These are phyloP conservation scores for Beauveria sp. DNA, from an alignment of 2,329 filamentous ascomycete species.

Conservation along the genomic window DNA sequence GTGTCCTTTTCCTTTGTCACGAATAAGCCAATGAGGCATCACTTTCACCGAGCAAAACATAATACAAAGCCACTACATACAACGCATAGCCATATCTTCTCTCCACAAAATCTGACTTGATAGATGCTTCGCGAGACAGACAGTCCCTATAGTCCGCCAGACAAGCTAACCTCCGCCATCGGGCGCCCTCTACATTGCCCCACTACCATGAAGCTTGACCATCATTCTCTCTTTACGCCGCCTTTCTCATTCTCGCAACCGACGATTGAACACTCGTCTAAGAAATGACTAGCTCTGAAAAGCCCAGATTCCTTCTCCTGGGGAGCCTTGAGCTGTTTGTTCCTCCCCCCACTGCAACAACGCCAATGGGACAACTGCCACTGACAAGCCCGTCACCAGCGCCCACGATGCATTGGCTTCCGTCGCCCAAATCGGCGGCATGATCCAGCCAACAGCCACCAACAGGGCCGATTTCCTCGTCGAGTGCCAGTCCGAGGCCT, in stretches of 20 bases:
- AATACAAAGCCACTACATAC: not conserved
- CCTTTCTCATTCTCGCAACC: not conserved
- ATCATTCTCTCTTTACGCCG: not conserved
- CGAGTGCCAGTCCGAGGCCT: slow-evolving; percentile 56
- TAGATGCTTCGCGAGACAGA: not conserved
- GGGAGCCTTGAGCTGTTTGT: slow-evolving; percentile 33
- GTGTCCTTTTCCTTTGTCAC: not conserved
- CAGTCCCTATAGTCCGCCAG: not conserved
- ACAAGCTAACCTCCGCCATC: not conserved
- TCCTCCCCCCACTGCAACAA: not conserved
- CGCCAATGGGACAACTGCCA: not conserved
- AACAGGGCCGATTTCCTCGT: slow-evolving; percentile 60
- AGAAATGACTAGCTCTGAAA: slow-evolving; percentile 8
- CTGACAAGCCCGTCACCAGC: slow-evolving; percentile 30
- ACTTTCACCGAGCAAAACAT: not conserved
- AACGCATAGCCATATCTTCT: not conserved
- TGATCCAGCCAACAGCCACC: slow-evolving; percentile 53
- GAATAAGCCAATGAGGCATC: not conserved
- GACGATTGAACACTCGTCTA: not conserved
- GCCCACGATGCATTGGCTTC: slow-evolving; percentile 58
- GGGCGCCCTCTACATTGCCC: slow-evolving; percentile 7
- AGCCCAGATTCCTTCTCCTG: slow-evolving; percentile 32
- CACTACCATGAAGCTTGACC: slow-evolving; percentile 1
- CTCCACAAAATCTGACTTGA: not conserved
- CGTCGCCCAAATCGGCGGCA: slow-evolving; percentile 54